Evolutionary conservation across 2,329 filamentous ascomycete genomes (phyloP), one percentile per base, ranked within the genome.

Genomic region (Macrophomina phaseolina): DNA sequence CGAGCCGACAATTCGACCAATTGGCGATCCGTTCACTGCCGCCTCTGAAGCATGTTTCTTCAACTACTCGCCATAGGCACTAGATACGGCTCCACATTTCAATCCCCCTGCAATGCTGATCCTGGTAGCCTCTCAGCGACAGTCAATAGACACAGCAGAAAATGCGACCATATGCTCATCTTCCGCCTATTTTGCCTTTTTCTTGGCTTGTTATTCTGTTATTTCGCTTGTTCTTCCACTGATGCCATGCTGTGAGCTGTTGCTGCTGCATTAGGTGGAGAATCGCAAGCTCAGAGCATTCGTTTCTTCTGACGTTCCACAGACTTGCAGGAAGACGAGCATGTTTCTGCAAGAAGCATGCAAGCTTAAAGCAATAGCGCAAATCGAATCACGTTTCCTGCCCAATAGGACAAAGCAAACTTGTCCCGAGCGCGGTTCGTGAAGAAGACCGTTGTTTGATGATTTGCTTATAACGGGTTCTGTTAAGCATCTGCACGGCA

Each of bases 1-100:
- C 18, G 45, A 12, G 32, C 16, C 32, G 32, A 62, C 38, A 18
- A 11, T 34, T 8, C 56, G n/a, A 30, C 18, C 42, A 5, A 36
- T 11, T 34, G 56, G 18, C 28, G n/a, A 14, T 2, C 32, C 34
- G n/a, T 34, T 45, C 45, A 38, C 58, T 36, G 34, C 45, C 23
- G 36, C 23, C 23, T 11, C 30, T 49, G 58, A 62, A 62, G 42
- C 49, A 62, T 62, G 58, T 49, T 62, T 46, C 42, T 30, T 62
- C 45, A 38, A 23, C 42, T 38, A 49, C 36, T 49, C n/a, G 40
- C 34, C 30, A 62, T 48, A 36, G 16, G 45, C n/a, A 16, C 42
- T 38, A 48, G 45, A 49, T 38, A 62, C 58, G 45, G 30, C 45
- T 62, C 42, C 32, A 42, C 58, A 49, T 62, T 49, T 45, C 42